Base-by-base conservation (phyloP, 116 monocot species). In the Papilionanthe hybrid region DNA sequence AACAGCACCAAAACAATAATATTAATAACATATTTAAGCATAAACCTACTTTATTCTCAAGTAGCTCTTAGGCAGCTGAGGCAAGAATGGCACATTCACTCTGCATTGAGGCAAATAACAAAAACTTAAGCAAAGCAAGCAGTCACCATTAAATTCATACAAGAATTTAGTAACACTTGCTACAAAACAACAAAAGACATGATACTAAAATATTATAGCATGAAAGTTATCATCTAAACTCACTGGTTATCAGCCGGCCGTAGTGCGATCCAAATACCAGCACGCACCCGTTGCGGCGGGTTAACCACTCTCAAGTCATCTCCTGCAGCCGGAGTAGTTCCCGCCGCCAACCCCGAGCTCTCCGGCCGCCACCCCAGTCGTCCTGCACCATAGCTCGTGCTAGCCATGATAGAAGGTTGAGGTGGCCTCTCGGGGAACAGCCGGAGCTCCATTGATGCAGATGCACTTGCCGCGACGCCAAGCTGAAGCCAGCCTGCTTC, bases 51-150 rank as follows among this genome's bases (percentile, higher is more conserved):
- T 89, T 82, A 89, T 86, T 78, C 89, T 89, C 42, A 89, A 49
- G 80, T 84, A 89, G 82, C 84, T 89, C 86, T 84, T 86, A 67
- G 72, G 78, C 49, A 89, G 84, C 84, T 89, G 89, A 75, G 89
- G 89, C 66, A 89, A 71, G 79, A 86, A 82, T 12, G 86, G 84
- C 57, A 78, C 84, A 27, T 80, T 86, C 28, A 22, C 30, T 82
- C 89, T 89, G 86, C 83, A 80, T 76, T 44, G 7, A 78, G 66
- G 17, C 4, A 79, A n/a, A 15, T 17, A 48, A 78, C 1, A 5
- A 67, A 30, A 53, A 12, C 5, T 66, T 65, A 19, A 42, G 20
- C 3, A 25, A 29, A 25, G 29, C 67, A 48, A 67, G 27, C 28
- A 45, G 37, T 69, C 69, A 7, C 11, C 44, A 71, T 37, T 71